phyloP scores from a whole-genome alignment of 768 basidiomycete genomes.

The Porpolomopsis calyptriformis region DNA sequence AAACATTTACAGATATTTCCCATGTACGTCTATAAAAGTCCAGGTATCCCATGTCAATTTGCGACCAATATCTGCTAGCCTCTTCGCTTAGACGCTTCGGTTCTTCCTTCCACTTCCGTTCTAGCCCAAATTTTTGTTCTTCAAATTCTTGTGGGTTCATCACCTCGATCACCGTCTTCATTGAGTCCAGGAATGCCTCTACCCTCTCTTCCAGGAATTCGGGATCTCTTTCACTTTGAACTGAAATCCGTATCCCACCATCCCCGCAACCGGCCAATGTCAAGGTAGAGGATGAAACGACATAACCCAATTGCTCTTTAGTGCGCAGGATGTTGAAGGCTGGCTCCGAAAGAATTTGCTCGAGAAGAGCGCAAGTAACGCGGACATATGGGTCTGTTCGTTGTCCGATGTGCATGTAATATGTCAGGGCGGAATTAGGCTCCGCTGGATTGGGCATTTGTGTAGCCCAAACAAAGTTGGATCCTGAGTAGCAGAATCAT shows the following conservation, averaged over 20 bases:
- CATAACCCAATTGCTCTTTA: conserved; percentile 91
- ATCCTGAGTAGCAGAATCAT: conserved; percentile 33
- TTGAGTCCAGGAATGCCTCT: conserved; percentile 73
- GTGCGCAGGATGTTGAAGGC: conserved; percentile 86
- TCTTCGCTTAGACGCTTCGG: conserved; percentile 87
- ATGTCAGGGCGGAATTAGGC: conserved; percentile 77
- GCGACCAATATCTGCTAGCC: conserved; percentile 49
- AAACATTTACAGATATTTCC: neutral
- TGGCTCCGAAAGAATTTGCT: conserved; percentile 83
- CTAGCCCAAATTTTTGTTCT: conserved; percentile 67
- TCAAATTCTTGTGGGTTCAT: conserved; percentile 68
- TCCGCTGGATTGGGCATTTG: conserved; percentile 76
- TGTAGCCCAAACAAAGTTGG: conserved; percentile 55
- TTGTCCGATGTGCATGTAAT: conserved; percentile 74
- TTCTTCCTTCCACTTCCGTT: conserved; percentile 74
- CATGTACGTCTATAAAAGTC: conserved; percentile 80
- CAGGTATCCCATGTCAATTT: conserved; percentile 69
- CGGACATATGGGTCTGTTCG: conserved; percentile 52
- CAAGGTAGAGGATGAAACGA: conserved; percentile 59
- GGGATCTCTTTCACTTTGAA: conserved; percentile 81
- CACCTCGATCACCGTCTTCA: conserved; percentile 54
- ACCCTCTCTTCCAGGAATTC: conserved; percentile 78
- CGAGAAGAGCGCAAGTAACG: conserved; percentile 59
- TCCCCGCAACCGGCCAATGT: conserved; percentile 53
- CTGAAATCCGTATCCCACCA: conserved; percentile 67